Base-by-base conservation (phyloP, 306 rosid species). In the Cicer cuneatum region DNA sequence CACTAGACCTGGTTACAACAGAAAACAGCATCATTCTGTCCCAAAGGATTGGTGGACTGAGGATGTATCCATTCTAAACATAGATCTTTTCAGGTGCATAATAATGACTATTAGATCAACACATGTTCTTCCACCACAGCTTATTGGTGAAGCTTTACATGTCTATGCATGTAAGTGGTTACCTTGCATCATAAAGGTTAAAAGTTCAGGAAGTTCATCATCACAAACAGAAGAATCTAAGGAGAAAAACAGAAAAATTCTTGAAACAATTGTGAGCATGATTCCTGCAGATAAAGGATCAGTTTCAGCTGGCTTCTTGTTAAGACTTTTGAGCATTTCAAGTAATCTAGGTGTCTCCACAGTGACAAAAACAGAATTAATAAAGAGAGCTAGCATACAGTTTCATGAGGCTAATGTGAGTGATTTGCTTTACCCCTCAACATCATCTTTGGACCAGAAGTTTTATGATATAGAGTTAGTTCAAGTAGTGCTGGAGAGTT, bases 11-110 rank as follows among this genome's bases (percentile, higher is more conserved):
- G 99, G 99, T 75, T 92, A 90, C 78, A 76, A 43, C 40, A 86
- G 75, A 74, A 92, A 90, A 73, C 86, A 83, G 24, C 90, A 86
- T 65, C 86, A 88, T 77, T 85, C 90, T 74, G 97, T 89, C 43
- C 98, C 98, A 13, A 94, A 84, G 75, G 99, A 94, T 86, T 94
- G 99, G 99, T 94, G 99, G 99, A 94, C 98, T 0, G 98, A 94
- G 81, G 99, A 94, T 72, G 74, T 94, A 9, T 78, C 98, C n/a
- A 94, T 90, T 77, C 96, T 94, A 14, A 87, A 90, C 80, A 83
- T 92, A 58, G 98, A 94, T 84, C 82, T 87, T 63, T 92, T 94
- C 66, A 84, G 96, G 19, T 92, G 93, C 62, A 80, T 94, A 70
- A 76, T 92, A 65, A 84, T 86, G 76, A 91, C 93, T 14, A 82